These are phyloP conservation scores for Taphrina confusa DNA, from an alignment of 1,139 yeast genomes.

Conservation along the genomic window DNA sequence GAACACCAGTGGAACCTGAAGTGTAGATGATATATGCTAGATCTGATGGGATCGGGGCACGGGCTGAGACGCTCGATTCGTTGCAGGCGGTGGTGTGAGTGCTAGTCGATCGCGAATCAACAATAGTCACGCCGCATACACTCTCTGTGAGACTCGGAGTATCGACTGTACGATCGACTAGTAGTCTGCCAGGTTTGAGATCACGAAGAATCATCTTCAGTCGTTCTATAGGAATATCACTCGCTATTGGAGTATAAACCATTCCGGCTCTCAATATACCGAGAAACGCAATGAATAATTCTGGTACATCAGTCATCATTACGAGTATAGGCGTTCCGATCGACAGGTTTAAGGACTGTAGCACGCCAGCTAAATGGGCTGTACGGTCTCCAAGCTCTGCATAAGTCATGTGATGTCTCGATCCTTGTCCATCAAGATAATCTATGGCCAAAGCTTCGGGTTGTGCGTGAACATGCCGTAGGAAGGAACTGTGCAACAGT, in stretches of 20 bases:
- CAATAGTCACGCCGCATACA: background rate
- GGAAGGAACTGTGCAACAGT: constrained; percentile 36
- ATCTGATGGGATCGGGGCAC: background rate
- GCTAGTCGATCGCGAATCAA: background rate
- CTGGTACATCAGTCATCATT: constrained; percentile 38
- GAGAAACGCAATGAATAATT: constrained; percentile 37
- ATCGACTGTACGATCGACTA: constrained; percentile 1
- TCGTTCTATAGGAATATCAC: constrained; percentile 37
- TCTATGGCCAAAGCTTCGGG: constrained; percentile 37
- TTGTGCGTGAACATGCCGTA: constrained; percentile 3
- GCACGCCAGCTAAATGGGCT: constrained; percentile 27
- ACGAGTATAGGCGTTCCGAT: constrained; percentile 37
- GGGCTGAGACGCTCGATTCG: background rate
- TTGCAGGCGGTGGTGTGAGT: background rate
- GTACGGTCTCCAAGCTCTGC: constrained; percentile 32
- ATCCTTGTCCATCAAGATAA: constrained; percentile 32
- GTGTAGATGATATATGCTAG: constrained; percentile 41
- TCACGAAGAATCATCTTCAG: constrained; percentile 37
- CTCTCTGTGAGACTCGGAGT: background rate
- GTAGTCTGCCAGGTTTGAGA: constrained; percentile 10
- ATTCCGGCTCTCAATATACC: constrained; percentile 40
- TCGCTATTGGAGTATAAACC: constrained; percentile 40
- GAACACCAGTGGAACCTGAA: constrained; percentile 41
- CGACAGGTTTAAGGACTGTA: background rate
- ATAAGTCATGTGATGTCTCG: constrained; percentile 36